phyloP scores from a whole-genome alignment of 345 rosid genomes.

The Gossypium arboreum region DNA sequence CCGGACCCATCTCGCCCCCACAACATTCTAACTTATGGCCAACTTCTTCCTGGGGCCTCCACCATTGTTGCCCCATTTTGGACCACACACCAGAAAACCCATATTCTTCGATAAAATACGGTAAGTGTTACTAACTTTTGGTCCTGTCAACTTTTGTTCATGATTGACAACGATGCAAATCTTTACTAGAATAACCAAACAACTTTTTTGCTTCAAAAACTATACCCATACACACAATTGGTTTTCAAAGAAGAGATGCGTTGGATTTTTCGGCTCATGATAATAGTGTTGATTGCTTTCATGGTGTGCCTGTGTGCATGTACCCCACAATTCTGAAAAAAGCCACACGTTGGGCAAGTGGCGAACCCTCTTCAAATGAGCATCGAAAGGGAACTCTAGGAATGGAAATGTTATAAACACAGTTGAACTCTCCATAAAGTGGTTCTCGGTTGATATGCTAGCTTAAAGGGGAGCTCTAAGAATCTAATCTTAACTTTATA shows the following conservation, averaged over 20 bases:
- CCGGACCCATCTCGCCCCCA: background rate
- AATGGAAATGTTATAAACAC: background rate
- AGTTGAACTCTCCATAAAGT: background rate
- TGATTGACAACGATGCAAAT: background rate
- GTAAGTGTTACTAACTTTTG: background rate
- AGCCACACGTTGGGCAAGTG: background rate
- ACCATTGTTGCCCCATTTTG: background rate
- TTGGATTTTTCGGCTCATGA: background rate
- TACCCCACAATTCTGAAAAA: background rate
- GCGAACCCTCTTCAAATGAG: background rate
- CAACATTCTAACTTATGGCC: background rate
- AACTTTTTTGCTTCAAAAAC: background rate
- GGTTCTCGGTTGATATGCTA: background rate
- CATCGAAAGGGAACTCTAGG: background rate
- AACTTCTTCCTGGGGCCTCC: constrained; percentile 12
- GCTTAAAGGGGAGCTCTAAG: background rate
- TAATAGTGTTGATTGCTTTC: background rate
- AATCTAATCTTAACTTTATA: constrained; percentile 5
- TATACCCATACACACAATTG: background rate
- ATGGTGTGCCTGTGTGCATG: background rate
- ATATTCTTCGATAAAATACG: background rate
- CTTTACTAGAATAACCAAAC: constrained; percentile 5
- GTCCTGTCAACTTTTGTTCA: background rate
- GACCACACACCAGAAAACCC: background rate
- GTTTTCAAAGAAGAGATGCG: background rate